These are phyloP conservation scores for Suillus fuscotomentosus DNA, from an alignment of 768 basidiomycete genomes.

Conservation along the genomic window DNA sequence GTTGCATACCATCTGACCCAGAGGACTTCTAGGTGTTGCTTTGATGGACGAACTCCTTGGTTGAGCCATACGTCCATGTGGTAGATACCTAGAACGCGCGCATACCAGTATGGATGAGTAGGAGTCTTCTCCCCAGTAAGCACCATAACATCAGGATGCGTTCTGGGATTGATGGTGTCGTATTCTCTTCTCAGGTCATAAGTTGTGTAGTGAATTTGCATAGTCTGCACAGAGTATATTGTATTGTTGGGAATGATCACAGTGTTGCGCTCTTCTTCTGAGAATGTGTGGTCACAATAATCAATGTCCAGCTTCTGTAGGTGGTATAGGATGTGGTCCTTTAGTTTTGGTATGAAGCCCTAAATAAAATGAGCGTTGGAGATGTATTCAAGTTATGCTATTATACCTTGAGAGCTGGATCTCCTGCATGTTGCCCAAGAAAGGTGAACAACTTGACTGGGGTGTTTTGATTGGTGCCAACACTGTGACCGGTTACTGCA, in stretches of 20 bases:
- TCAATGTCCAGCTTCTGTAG: not conserved
- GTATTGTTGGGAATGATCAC: slow-evolving; percentile 13
- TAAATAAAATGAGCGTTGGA: not conserved
- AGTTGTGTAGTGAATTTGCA: slow-evolving; percentile 29
- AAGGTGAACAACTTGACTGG: too few species aligned
- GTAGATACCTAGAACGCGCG: slow-evolving; percentile 12
- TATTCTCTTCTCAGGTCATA: slow-evolving; percentile 17
- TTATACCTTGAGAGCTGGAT: slow-evolving; percentile 7
- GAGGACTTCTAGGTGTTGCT: slow-evolving; percentile 4
- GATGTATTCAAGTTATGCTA: too few species aligned
- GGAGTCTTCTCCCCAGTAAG: not conserved
- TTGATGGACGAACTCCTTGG: not conserved
- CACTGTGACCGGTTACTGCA: fast-evolving
- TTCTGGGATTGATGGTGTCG: slow-evolving; percentile 7
- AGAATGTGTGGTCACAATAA: not conserved
- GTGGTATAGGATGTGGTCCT: not conserved
- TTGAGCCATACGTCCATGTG: slow-evolving; percentile 13
- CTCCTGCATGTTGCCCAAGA: too few species aligned
- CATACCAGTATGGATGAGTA: slow-evolving; percentile 3
- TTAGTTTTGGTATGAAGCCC: not conserved
- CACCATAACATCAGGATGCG: slow-evolving; percentile 11
- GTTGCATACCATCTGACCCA: slow-evolving; percentile 8
- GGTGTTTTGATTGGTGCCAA: too few species aligned
- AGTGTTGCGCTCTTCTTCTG: not conserved
- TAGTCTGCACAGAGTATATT: slow-evolving; percentile 19